These are phyloP conservation scores for Diaporthe vexans DNA, from an alignment of 2,329 filamentous ascomycete genomes.

Conservation along the genomic window DNA sequence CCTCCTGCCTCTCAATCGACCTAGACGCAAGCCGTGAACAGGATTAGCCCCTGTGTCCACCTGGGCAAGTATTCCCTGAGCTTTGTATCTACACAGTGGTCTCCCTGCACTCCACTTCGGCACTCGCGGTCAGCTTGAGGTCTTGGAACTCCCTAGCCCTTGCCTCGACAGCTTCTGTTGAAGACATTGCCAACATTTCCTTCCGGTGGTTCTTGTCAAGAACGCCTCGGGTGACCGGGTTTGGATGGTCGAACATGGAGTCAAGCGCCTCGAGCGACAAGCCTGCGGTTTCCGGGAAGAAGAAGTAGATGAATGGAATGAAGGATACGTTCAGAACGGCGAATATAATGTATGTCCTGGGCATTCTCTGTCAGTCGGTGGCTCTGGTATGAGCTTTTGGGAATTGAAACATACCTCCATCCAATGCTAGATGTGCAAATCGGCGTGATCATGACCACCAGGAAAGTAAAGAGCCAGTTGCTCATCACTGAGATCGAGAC, in stretches of 20 bases:
- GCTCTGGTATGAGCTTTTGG: not conserved
- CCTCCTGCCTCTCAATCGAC: too few species aligned
- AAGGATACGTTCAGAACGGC: slow-evolving; percentile 46
- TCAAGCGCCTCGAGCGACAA: slow-evolving; percentile 50
- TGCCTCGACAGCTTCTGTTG: not conserved
- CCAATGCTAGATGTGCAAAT: slow-evolving; percentile 41
- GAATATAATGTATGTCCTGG: slow-evolving; percentile 43
- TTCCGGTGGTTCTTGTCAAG: not conserved
- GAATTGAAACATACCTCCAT: slow-evolving; percentile 37
- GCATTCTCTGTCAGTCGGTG: not conserved
- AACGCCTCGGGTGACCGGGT: not conserved
- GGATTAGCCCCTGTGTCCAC: too few species aligned
- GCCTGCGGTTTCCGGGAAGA: slow-evolving; percentile 51
- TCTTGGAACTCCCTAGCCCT: not conserved
- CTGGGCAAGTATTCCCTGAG: too few species aligned
- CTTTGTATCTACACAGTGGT: not conserved
- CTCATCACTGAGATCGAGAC: slow-evolving; percentile 43
- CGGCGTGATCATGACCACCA: slow-evolving; percentile 45
- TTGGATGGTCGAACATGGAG: slow-evolving; percentile 26
- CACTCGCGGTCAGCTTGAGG: not conserved
- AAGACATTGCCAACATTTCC: not conserved
- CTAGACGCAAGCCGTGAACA: too few species aligned
- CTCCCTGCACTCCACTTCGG: not conserved
- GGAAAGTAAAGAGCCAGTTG: slow-evolving; percentile 46
- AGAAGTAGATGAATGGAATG: slow-evolving; percentile 45